Conservation (phyloP, 352 stramenopile species). For the Pythium monospermum region DNA sequence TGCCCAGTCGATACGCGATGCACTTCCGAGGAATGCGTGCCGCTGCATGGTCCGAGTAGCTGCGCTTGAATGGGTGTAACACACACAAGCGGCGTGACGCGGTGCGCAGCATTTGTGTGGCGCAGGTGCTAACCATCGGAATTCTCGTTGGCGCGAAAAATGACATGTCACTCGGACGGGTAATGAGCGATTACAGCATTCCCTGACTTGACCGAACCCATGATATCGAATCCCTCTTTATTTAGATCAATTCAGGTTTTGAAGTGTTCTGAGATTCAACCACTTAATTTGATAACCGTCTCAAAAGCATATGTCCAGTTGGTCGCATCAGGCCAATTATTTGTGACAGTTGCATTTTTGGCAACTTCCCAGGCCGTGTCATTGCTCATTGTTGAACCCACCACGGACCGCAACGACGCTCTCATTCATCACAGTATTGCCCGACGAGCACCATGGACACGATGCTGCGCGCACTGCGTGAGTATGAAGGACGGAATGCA, state of each 20-base stretch:
- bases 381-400: slow-evolving; percentile 12
- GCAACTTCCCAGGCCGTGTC: background rate
- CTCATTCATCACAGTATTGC: background rate
- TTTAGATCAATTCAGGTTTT: too few species aligned
- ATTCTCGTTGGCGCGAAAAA: background rate
- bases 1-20: slow-evolving; percentile 59
- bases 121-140: slow-evolving; percentile 6
- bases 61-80: slow-evolving; percentile 1
- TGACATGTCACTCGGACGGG: slow-evolving; percentile 7
- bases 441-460: slow-evolving; percentile 32
- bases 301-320: too few species aligned
- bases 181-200: too few species aligned
- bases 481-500: slow-evolving; percentile 24
- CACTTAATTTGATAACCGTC: too few species aligned
- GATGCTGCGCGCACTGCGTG: slow-evolving; percentile 33
- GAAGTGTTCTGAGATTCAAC: too few species aligned
- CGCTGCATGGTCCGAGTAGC: background rate
- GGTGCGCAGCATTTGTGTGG: background rate
- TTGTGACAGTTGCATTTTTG: slow-evolving; percentile 1
- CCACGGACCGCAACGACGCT: background rate
- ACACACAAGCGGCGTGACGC: background rate
- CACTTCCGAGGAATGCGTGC: slow-evolving; percentile 34
- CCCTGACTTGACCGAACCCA: too few species aligned
- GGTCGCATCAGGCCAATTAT: too few species aligned
- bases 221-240: too few species aligned